Conservation (phyloP, 2,329 filamentous ascomycete species). For the Calonectria henricotiae region DNA sequence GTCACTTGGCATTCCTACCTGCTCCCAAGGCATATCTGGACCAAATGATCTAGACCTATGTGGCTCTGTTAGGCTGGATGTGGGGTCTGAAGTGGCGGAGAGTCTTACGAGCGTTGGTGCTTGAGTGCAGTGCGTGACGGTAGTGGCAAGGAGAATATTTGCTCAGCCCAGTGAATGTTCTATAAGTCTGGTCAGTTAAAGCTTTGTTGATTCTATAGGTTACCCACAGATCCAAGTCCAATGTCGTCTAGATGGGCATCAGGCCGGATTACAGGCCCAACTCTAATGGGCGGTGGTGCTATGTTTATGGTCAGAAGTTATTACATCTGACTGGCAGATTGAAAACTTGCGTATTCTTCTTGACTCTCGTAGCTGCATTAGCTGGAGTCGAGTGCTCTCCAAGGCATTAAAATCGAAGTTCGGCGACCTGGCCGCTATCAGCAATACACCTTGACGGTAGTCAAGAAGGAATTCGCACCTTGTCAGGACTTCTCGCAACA, state of each 20-base stretch:
- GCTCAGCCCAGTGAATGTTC: slow-evolving; percentile 74
- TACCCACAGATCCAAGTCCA: slow-evolving; percentile 42
- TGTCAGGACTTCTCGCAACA: slow-evolving; percentile 67
- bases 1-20: slow-evolving; percentile 64
- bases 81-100: neutral
- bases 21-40: slow-evolving; percentile 63
- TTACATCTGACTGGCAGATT: neutral
- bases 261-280: slow-evolving; percentile 56
- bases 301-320: slow-evolving; percentile 33
- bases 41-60: slow-evolving; percentile 66
- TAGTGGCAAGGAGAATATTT: slow-evolving; percentile 72
- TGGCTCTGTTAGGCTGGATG: slow-evolving; percentile 29
- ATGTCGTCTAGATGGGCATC: slow-evolving; percentile 54
- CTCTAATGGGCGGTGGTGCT: slow-evolving; percentile 59
- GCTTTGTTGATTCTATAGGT: neutral
- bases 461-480: slow-evolving; percentile 59
- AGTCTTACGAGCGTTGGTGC: slow-evolving; percentile 57
- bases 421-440: slow-evolving; percentile 57
- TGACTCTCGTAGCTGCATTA: slow-evolving; percentile 69
- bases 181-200: slow-evolving; percentile 51
- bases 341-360: slow-evolving; percentile 67
- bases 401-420: slow-evolving; percentile 72
- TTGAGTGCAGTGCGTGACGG: slow-evolving; percentile 68
- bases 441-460: slow-evolving; percentile 2
- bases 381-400: slow-evolving; percentile 65